Evolutionary conservation across 2,329 filamentous ascomycete genomes (phyloP).

Genomic region (Erysiphe pulchra): DNA sequence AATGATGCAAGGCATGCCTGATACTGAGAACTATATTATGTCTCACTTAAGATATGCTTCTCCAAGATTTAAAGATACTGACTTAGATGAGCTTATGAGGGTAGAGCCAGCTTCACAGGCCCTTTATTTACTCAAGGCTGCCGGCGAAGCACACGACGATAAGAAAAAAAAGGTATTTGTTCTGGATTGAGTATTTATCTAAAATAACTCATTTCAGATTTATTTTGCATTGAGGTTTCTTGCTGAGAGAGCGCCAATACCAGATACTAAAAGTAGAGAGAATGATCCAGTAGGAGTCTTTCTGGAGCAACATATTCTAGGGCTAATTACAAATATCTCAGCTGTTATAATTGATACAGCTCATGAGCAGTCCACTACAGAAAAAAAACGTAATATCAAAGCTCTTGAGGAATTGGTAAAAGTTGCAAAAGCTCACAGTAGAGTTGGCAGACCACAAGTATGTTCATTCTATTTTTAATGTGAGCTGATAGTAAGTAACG

Average conservation of each 20-base stretch:
- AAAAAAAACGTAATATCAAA: constrained; percentile 53
- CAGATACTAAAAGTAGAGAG: constrained; percentile 14
- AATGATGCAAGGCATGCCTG: constrained; percentile 27
- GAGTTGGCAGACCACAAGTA: constrained; percentile 73
- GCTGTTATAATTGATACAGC: constrained; percentile 46
- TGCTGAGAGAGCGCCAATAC: constrained; percentile 2
- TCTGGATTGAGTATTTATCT: background rate
- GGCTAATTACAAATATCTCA: constrained; percentile 62
- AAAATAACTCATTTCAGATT: constrained; percentile 8
- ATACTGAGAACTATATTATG: constrained; percentile 40
- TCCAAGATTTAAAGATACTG: constrained; percentile 38
- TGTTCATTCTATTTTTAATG: constrained; percentile 17
- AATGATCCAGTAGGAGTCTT: constrained; percentile 44
- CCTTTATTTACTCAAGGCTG: constrained; percentile 58
- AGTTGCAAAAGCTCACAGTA: constrained; percentile 46
- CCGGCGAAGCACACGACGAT: constrained; percentile 38
- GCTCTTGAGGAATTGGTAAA: constrained; percentile 75
- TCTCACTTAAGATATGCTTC: constrained; percentile 42
- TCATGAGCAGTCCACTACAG: constrained; percentile 29
- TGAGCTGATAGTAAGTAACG: background rate
- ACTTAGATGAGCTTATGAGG: constrained; percentile 42
- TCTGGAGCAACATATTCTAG: constrained; percentile 60
- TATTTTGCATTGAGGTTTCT: constrained; percentile 16
- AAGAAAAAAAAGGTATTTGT: constrained; percentile 28
- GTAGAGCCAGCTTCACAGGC: constrained; percentile 51